A percentile compares a stretch with the other conserved stretches of the same genome.
Conservation (phyloP, 805 yeast species). For the Saccharomycopsis oosterbeekiorum region DNA sequence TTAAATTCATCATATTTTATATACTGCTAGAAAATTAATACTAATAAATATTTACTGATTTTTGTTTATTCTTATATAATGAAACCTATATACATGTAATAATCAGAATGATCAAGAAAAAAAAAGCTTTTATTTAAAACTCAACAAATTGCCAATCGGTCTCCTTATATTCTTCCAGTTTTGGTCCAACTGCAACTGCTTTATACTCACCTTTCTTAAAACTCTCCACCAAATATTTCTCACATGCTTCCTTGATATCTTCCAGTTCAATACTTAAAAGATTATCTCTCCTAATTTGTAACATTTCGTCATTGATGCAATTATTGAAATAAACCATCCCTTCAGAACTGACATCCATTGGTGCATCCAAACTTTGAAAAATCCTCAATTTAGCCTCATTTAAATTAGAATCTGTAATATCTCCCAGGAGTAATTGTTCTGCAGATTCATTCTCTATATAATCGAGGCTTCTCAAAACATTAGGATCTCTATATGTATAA, state of each 20-base stretch:
- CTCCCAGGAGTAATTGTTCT: conserved; percentile 34
- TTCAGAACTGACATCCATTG: conserved; percentile 69
- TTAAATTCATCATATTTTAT: background rate
- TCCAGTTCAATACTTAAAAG: conserved; percentile 54
- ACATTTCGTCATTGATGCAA: conserved; percentile 67
- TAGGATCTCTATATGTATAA: conserved; percentile 93
- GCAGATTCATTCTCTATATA: conserved; percentile 45
- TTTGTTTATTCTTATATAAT: background rate
- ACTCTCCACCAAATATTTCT: conserved; percentile 42
- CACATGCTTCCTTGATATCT: conserved; percentile 59
- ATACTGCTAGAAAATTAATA: background rate
- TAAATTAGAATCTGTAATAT: conserved; percentile 55
- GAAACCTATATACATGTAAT: background rate
- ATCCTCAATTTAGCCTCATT: conserved; percentile 86
- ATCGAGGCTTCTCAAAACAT: conserved; percentile 57
- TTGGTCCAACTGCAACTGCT: conserved; percentile 38
- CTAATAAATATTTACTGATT: background rate
- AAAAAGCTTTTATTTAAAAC: background rate
- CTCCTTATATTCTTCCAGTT: conserved; percentile 19
- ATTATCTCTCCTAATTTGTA: conserved; percentile 68
- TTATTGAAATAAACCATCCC: conserved; percentile 58
- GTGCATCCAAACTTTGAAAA: conserved; percentile 89
- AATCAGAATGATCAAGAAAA: background rate
- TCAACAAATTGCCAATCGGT: conserved; percentile 12
- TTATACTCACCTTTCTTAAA: conserved; percentile 19